These are phyloP conservation scores for Aspergillus intermedius DNA, from an alignment of 2,329 filamentous ascomycete genomes.

Conservation along the genomic window DNA sequence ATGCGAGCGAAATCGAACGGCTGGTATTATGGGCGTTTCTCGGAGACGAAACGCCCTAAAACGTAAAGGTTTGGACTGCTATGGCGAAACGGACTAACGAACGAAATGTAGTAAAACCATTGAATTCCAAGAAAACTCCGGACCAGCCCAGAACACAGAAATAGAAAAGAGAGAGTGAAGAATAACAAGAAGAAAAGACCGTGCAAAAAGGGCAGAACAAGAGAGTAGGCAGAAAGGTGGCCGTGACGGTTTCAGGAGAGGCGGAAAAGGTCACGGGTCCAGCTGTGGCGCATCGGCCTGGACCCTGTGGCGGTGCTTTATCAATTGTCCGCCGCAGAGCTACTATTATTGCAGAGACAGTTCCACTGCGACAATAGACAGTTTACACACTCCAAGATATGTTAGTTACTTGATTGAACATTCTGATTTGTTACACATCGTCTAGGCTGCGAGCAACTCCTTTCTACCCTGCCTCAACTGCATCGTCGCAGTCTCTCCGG, in stretches of 20 bases:
- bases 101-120: conserved; percentile 20
- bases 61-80: conserved; percentile 1
- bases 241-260: background rate
- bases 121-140: conserved; percentile 19
- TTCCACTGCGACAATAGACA: too few relatives aligned
- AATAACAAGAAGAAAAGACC: background rate
- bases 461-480: too few relatives aligned
- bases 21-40: conserved; percentile 14
- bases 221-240: background rate
- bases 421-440: too few relatives aligned
- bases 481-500: background rate
- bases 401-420: too few relatives aligned
- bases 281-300: conserved; percentile 1
- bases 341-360: too few relatives aligned
- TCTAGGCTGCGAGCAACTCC: too few relatives aligned
- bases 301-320: background rate
- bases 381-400: too few relatives aligned
- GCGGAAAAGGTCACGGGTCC: background rate
- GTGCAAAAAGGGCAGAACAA: background rate
- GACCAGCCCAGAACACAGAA: conserved; percentile 15
- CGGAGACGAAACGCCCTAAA: conserved; percentile 9
- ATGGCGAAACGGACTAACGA: conserved; percentile 19
- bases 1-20: conserved; percentile 37
- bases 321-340: too few relatives aligned
- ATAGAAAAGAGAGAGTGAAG: background rate